A percentile compares a stretch with the other conserved stretches of the same genome.
Evolutionary conservation across 2,329 filamentous ascomycete genomes (phyloP).

Genomic region (Talaromyces marneffei): DNA sequence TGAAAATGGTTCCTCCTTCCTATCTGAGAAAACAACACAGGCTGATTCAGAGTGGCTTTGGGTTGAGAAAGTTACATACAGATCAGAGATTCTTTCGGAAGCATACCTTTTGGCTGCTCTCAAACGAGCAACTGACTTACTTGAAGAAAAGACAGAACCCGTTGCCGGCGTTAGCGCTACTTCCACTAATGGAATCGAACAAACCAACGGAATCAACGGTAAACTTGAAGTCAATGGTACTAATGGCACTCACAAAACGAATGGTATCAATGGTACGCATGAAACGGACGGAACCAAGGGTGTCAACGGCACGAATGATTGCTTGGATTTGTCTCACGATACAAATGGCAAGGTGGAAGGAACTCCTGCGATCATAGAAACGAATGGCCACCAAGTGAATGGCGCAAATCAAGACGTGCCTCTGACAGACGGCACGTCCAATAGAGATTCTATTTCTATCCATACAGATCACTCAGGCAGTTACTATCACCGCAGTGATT

Average conservation of each 20-base stretch:
- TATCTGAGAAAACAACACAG: not conserved
- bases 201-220: not conserved
- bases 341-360: not conserved
- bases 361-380: not conserved
- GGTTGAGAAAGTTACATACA: slow-evolving; percentile 22
- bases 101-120: slow-evolving; percentile 27
- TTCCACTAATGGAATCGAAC: not conserved
- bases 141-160: not conserved
- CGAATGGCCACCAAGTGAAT: not conserved
- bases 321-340: not conserved
- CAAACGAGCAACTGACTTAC: not conserved
- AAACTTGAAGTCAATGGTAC: not conserved
- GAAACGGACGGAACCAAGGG: not conserved
- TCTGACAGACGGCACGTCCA: not conserved
- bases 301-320: not conserved
- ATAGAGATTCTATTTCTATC: not conserved
- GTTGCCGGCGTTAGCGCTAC: not conserved
- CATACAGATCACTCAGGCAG: not conserved
- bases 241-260: not conserved
- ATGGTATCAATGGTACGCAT: not conserved
- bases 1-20: not conserved
- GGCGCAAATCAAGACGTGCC: not conserved
- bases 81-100: slow-evolving; percentile 19
- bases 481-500: slow-evolving; percentile 7
- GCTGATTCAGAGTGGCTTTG: slow-evolving; percentile 17